Percentiles rank a stretch among this genome's conserved stretches.
Conservation (phyloP, 1,284 basidiomycete genomes). For the Peniophora sp. region DNA sequence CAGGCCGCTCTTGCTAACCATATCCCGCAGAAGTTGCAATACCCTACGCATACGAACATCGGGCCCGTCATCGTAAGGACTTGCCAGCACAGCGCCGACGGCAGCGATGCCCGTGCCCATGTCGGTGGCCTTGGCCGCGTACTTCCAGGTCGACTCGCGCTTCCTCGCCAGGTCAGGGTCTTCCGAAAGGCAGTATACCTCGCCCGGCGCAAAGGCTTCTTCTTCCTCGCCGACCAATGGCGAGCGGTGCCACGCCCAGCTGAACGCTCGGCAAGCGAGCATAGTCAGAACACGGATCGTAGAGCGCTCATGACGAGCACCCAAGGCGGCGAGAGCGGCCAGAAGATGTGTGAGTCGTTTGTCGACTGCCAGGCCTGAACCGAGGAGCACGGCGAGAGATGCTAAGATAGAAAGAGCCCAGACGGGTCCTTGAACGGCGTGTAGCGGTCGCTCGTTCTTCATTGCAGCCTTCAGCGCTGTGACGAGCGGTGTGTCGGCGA, state of each 20-base stretch:
- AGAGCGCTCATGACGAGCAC: slow-evolving; percentile 51
- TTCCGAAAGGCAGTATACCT: slow-evolving; percentile 15
- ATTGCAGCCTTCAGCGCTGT: slow-evolving; percentile 60
- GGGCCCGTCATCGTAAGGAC: slow-evolving; percentile 26
- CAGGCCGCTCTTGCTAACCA: slow-evolving; percentile 45
- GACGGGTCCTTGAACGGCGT: slow-evolving; percentile 63
- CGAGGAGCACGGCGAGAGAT: slow-evolving; percentile 52
- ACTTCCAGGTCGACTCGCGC: slow-evolving; percentile 38
- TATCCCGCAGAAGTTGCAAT: slow-evolving; percentile 42
- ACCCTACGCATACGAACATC: slow-evolving; percentile 36
- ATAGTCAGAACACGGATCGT: slow-evolving; percentile 52
- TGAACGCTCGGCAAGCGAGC: slow-evolving; percentile 53
- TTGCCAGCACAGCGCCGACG: slow-evolving; percentile 42
- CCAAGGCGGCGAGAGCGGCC: slow-evolving; percentile 40
- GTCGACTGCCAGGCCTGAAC: slow-evolving; percentile 42
- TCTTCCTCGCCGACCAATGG: slow-evolving; percentile 25
- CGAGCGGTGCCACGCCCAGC: slow-evolving; percentile 59
- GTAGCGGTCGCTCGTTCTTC: slow-evolving; percentile 38
- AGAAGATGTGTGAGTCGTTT: slow-evolving; percentile 37
- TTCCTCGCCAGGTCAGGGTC: slow-evolving; percentile 23
- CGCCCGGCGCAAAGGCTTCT: slow-evolving; percentile 6
- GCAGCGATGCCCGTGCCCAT: slow-evolving; percentile 52
- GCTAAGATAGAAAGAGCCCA: slow-evolving; percentile 65
- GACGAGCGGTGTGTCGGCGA: slow-evolving; percentile 42
- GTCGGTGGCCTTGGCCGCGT: slow-evolving; percentile 46